Evolutionary conservation across 2,329 filamentous ascomycete species (phyloP), one percentile per base, ranked within the genome.

Genomic region (Rhynchosporium secalis): DNA sequence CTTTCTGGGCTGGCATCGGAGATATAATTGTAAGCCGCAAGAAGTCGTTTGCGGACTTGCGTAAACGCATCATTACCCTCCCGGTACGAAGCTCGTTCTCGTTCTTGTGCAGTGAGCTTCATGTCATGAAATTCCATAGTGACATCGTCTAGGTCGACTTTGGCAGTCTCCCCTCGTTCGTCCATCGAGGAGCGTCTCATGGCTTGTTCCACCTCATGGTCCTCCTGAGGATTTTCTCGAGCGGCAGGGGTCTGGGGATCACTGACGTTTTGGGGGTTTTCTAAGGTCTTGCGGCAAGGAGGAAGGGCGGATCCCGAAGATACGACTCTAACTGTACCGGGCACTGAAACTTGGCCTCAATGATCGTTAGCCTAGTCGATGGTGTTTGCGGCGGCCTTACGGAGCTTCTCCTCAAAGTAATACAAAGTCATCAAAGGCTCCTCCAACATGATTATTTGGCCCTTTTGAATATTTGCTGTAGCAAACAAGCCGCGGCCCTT

Each of bases 401-500:
- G 33, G 5, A 10, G 9, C 9, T 6, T 36, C 3, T 31, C 31
- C 15, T 46, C 20, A 38, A 29, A 26, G 40, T 43, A 45, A 26
- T 56, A 56, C 7, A 56, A 40, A 10, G 29, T 45, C 26, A 45
- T 56, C 40, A 15, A 45, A 2, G 54, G 29, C 28, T 56, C 26
- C n/a, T 56, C 54, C 7, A 26, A 45, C 13, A 33, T 45, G 29
- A 56, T 56, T 4, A 56, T 28, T 28, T 46, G 28, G 7, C 40
- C 28, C 29, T 56, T 56, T 40, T 26, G 45, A 26, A 46, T 56
- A 28, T 45, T 56, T 3, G 15, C 1, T 13, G 3, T 56, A 5
- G 54, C 54, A 20, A 56, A 56, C 26, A 56, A 45, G 29, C 54
- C 54, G 31, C 41, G 54, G 15, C 52, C 36, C 12, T 43, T 31